Evolutionary conservation across 768 basidiomycete genomes (phyloP), one percentile per base, ranked within the genome.

Genomic region (Mycena galericulata): DNA sequence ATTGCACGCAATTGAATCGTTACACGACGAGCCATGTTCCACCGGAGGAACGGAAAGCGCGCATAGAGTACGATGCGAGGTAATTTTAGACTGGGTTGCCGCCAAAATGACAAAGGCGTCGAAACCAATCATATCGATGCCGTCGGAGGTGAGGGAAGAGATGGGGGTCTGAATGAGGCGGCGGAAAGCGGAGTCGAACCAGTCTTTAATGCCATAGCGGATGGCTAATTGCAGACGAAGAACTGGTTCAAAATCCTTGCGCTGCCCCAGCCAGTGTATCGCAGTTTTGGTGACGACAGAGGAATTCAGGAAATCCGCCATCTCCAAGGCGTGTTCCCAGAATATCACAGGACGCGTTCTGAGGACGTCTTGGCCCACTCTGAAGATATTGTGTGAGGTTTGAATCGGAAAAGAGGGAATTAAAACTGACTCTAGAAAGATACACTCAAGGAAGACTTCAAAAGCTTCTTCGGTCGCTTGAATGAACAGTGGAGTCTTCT

Each of bases 231-330:
- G 11, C 4, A 62, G 50, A 20, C 41, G 29, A 1, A 41, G 12
- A 6, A 32, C 5, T 0, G 61, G 61, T 26, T 45, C 27, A 17
- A 53, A 12, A 1, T 41, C 47, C 18, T n/a, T n/a, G 12, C 24
- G 26, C 1, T 15, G 14, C 10, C 18, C 8, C 6, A 50, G 12
- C 34, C 46, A 4, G 17, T 8, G 29, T 17, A 22, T 50, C 20
- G 27, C 38, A 20, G 5, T 43, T 4, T 38, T 34, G 8, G 2
- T 30, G 29, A 62, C 36, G 0, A 20, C 11, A 1, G 22, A 10
- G 7, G 38, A 11, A n/a, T 43, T 15, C 14, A 51, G 43, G 32
- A 62, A 62, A 34, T 62, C 61, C 3, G 27, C 61, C 49, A 62
- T 62, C 27, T 53, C 22, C 9, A 51, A 14, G 1, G 50, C 61